phyloP scores from a whole-genome alignment of 2,329 filamentous ascomycete species.

The Claviceps fusiformis region DNA sequence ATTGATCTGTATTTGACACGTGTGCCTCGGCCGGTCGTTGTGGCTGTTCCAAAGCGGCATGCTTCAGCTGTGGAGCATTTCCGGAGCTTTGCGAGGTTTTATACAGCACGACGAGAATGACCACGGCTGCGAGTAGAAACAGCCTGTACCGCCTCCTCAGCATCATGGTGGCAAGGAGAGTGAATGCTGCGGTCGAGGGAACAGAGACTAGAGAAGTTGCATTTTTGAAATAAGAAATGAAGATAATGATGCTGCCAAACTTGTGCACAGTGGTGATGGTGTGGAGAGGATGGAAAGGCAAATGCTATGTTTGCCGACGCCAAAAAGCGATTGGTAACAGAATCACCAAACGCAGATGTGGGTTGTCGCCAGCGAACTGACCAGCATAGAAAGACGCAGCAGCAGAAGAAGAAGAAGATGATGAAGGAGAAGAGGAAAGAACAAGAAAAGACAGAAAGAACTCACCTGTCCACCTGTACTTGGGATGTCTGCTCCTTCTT shows the following conservation, averaged over 20 bases:
- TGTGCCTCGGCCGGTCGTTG: not conserved
- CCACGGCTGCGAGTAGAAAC: slow-evolving; percentile 40
- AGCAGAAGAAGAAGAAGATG: too few relatives aligned
- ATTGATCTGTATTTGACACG: not conserved
- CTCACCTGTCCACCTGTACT: too few relatives aligned
- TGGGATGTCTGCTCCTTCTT: too few relatives aligned
- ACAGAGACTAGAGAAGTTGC: not conserved
- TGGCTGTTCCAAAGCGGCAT: not conserved
- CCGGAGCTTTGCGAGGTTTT: slow-evolving; percentile 31
- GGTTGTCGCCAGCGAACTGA: too few relatives aligned
- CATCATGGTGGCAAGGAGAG: slow-evolving; percentile 24
- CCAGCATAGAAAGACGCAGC: too few relatives aligned
- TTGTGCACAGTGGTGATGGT: not conserved
- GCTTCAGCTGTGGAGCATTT: slow-evolving; percentile 11
- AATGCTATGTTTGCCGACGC: not conserved
- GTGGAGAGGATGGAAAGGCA: not conserved
- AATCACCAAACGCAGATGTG: too few relatives aligned
- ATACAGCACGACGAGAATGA: slow-evolving; percentile 41
- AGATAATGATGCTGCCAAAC: not conserved
- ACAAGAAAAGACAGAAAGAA: too few relatives aligned
- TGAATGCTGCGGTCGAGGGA: too few relatives aligned
- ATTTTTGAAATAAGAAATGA: not conserved
- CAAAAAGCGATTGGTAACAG: too few relatives aligned
- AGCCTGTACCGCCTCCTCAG: slow-evolving; percentile 49
- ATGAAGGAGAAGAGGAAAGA: too few relatives aligned